Percentiles rank a stretch among this genome's conserved stretches.
Evolutionary conservation across 169 alveolate species (phyloP).

Genomic region (Perkinsus marinus): DNA sequence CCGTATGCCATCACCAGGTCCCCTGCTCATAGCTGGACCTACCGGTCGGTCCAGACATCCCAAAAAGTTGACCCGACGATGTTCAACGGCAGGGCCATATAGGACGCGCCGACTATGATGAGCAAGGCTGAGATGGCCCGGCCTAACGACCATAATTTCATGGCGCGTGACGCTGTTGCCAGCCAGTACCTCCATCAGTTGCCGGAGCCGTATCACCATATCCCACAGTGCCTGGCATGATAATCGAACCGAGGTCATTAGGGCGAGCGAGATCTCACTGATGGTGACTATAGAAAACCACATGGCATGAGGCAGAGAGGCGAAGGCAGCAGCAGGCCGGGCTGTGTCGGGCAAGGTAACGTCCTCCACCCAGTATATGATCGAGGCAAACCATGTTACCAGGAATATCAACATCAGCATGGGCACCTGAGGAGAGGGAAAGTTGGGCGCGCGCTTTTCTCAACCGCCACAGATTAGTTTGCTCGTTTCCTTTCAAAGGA

Average conservation of each 20-base stretch:
- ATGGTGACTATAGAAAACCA: not conserved
- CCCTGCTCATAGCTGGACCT: not conserved
- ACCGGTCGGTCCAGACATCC: not conserved
- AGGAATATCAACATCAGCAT: not conserved
- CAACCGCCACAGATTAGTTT: not conserved
- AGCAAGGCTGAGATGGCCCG: not conserved
- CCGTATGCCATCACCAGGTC: not conserved
- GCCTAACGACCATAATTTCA: not conserved
- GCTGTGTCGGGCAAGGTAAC: not conserved
- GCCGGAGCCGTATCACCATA: not conserved
- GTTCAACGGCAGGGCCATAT: not conserved
- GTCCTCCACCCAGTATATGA: not conserved
- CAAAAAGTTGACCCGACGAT: not conserved
- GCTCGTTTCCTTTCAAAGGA: too few species aligned
- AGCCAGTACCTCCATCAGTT: not conserved
- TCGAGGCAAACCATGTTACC: not conserved
- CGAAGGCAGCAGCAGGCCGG: not conserved
- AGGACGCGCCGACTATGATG: not conserved
- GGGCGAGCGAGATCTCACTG: not conserved
- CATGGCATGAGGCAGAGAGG: not conserved
- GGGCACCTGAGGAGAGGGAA: not conserved
- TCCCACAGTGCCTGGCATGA: not conserved
- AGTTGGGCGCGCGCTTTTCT: not conserved
- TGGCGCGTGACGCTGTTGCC: not conserved
- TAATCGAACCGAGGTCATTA: not conserved